phyloP scores from a whole-genome alignment of 2,329 filamentous ascomycete species.

The Acephala macrosclerotiorum region DNA sequence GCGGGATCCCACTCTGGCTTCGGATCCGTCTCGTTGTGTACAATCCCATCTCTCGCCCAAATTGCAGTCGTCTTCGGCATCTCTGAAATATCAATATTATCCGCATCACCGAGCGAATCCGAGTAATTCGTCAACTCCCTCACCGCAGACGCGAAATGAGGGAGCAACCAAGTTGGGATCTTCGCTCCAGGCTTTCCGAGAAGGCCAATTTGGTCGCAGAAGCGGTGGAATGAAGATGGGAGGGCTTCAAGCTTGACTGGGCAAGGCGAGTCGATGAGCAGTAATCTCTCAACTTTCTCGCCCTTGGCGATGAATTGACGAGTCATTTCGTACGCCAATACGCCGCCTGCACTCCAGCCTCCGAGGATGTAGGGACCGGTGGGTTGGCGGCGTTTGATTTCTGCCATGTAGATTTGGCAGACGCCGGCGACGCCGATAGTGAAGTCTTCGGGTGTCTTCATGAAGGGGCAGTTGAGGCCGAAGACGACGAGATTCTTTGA shows the following conservation, averaged over 20 bases:
- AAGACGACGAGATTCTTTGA: slow-evolving; percentile 55
- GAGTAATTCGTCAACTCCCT: slow-evolving; percentile 66
- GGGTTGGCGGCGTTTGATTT: slow-evolving; percentile 75
- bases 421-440: slow-evolving; percentile 70
- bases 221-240: slow-evolving; percentile 58
- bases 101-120: slow-evolving; percentile 70
- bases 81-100: slow-evolving; percentile 59
- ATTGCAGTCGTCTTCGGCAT: slow-evolving; percentile 69
- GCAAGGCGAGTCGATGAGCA: slow-evolving; percentile 71
- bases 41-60: slow-evolving; percentile 74
- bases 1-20: slow-evolving; percentile 65
- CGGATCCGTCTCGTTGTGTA: slow-evolving; percentile 68
- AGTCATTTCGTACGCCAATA: slow-evolving; percentile 72
- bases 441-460: slow-evolving; percentile 71
- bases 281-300: slow-evolving; percentile 63
- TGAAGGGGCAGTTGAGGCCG: slow-evolving; percentile 73
- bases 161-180: slow-evolving; percentile 72
- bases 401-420: slow-evolving; percentile 67
- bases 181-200: slow-evolving; percentile 60
- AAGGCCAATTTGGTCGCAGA: slow-evolving; percentile 75
- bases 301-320: slow-evolving; percentile 63
- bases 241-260: slow-evolving; percentile 72
- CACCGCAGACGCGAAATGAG: slow-evolving; percentile 67
- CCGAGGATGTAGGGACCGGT: slow-evolving; percentile 70
- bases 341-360: slow-evolving; percentile 79